Conservation (phyloP, 2,329 filamentous ascomycete species). For the Aspergillus clavatus region DNA sequence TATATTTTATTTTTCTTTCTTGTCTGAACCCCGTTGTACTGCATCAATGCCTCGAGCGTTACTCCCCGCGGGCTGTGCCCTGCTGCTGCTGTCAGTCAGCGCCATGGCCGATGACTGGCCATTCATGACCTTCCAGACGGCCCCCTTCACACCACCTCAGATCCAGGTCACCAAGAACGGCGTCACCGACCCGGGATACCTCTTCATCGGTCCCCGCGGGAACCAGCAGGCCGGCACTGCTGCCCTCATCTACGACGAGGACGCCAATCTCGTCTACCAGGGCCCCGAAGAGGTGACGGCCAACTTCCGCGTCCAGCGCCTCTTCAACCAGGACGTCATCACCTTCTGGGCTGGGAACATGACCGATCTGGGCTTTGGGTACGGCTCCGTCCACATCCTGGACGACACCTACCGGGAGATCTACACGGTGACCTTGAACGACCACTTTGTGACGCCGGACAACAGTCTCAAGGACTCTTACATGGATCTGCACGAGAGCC, state of each 20-base stretch:
- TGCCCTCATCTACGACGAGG: constrained; percentile 35
- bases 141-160: constrained; percentile 21
- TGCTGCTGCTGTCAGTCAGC: constrained; percentile 15
- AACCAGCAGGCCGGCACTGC: constrained; percentile 23
- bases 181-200: constrained; percentile 28
- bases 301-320: constrained; percentile 33
- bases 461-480: constrained; percentile 21
- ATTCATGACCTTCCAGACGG: constrained; percentile 14
- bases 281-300: constrained; percentile 29
- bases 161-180: constrained; percentile 30
- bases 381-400: constrained; percentile 29
- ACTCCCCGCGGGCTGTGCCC: constrained; percentile 9
- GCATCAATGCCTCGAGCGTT: not conserved
- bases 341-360: constrained; percentile 35
- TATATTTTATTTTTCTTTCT: not conserved
- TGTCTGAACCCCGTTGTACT: too few relatives aligned
- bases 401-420: constrained; percentile 33
- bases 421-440: constrained; percentile 27
- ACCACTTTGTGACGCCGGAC: constrained; percentile 22
- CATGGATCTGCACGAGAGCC: constrained; percentile 35
- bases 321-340: constrained; percentile 31
- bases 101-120: constrained; percentile 18
- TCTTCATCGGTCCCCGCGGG: constrained; percentile 32
- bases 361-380: constrained; percentile 25
- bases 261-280: constrained; percentile 33